Base-by-base conservation (phyloP, 2,329 filamentous ascomycete species). In the Lecanicillium sp. region DNA sequence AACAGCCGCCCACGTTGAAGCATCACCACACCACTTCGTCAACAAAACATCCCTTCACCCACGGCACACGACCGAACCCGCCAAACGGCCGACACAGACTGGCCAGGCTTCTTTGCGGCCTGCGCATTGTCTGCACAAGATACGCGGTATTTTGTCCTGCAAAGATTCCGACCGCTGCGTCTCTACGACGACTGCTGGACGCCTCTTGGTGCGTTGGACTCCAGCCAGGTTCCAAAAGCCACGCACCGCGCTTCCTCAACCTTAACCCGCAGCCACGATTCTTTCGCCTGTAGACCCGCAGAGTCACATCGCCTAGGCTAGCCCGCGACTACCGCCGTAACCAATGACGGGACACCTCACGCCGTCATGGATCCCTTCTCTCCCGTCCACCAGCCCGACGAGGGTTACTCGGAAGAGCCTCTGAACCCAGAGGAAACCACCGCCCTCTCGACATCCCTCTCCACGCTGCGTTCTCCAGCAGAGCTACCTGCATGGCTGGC, bases 391-490 rank as follows among this genome's bases (percentile, higher is more conserved):
- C 68, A 80, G 57, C 73, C 87, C 42, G 86, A 94, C 64, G 87
- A 94, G 64, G 87, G 87, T 52, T 94, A 92, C 58, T 89, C 85
- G 5, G 85, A 92, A 57, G 85, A 89, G 48, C 74, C 74, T 42
- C 60, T 78, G 37, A 71, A 69, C 47, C 61, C 67, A 9, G 56
- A 59, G 38, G 48, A 53, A 5, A 49, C 53, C 49, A 49, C 50
- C 50, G 51, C 54, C 45, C 40, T 63, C 44, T 44, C 62, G 45
- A 48, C 45, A 17, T 42, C 53, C 6, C 52, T 66, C 33, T 51
- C 58, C 12, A 55, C 57, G 33, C 50, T 61, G 37, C 59, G 56
- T 41, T 62, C 64, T 6, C 55, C 60, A 30, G 55, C 60, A 19
- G 68, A 72, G 32, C 56, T 75, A 33, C 63, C 69, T 19, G 57